Base-by-base conservation (phyloP, 495 filamentous ascomycete species). In the Daldinia bambusicola region DNA sequence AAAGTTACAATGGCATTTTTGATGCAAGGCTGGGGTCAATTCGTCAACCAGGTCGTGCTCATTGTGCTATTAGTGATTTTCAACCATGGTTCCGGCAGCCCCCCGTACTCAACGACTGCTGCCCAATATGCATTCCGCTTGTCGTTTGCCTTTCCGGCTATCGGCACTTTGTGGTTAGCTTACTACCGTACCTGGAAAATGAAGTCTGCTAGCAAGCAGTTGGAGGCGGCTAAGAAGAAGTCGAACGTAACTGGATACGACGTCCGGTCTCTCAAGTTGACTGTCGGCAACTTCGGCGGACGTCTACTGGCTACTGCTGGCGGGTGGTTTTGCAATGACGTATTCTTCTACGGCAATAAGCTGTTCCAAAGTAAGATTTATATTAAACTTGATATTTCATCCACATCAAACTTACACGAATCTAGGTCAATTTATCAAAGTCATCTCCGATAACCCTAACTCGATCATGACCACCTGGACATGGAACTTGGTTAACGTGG, bases 261-360 rank as follows among this genome's bases (percentile, higher is more conserved):
- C 75, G 80, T 89, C n/a, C 76, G 90, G 66, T 95, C 94, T 12
- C 86, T 97, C 30, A 85, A 85, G 50, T 74, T 93, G 63, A 92
- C 92, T 16, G 87, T 92, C 83, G 85, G 82, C 32, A 87, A 92
- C 84, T 97, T 97, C 59, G 92, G 92, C 50, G 88, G 89, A 52
- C 92, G 94, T 55, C 80, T 97, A 32, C 75, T 97, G n/a, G 94
- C 93, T 16, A 97, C 94, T 31, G 88, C 92, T 31, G 90, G 90
- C 55, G 86, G 86, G 14, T 97, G 94, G 93, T 97, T 91, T 78
- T 89, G 87, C 82, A 97, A 97, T 77, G 94, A 97, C 78, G 88
- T 97, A 18, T 97, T 97, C 87, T 97, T 97, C 83, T 97, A 97
- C 80, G 94, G 93, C 70, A 97, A 97, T 90, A 97, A 97, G 87